phyloP scores from a whole-genome alignment of 208 protist genomes.

The Angomonas ambiguus region DNA sequence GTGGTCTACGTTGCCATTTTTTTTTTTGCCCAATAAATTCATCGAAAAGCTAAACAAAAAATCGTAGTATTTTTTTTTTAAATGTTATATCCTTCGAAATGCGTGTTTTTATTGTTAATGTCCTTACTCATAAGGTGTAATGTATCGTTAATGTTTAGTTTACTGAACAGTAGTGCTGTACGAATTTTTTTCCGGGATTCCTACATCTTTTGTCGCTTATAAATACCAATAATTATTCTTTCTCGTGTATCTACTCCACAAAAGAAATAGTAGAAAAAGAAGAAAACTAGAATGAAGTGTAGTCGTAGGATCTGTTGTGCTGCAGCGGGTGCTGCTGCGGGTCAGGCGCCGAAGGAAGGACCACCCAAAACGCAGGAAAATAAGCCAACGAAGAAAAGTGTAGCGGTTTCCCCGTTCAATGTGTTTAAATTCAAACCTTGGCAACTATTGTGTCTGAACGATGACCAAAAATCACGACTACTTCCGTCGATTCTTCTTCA shows the following conservation, averaged over 20 bases:
- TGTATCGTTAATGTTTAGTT: neutral
- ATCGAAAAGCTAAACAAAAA: no score
- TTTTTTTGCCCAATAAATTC: no score
- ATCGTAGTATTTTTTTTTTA: neutral
- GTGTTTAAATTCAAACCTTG: constrained; percentile 51
- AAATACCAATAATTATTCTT: neutral
- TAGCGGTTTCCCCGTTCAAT: constrained; percentile 24
- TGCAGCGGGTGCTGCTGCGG: constrained; percentile 1
- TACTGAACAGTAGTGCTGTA: neutral
- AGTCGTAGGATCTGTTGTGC: constrained; percentile 17
- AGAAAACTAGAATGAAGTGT: constrained; percentile 12
- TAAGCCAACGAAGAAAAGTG: constrained; percentile 18
- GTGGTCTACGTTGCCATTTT: no score
- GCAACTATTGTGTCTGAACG: constrained; percentile 31
- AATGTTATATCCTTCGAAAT: neutral
- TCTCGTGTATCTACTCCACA: neutral
- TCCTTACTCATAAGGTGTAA: neutral
- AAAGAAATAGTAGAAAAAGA: constrained; percentile 1
- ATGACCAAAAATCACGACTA: constrained; percentile 26
- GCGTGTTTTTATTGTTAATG: neutral
- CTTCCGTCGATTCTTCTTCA: constrained; percentile 54
- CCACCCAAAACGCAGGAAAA: constrained; percentile 22
- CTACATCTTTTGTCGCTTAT: neutral
- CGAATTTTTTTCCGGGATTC: neutral
- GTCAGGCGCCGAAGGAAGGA: constrained; percentile 5